Evolutionary conservation across 2,329 filamentous ascomycete genomes (phyloP), one percentile per base, ranked within the genome.

Genomic region (Fusarium marasasianum): DNA sequence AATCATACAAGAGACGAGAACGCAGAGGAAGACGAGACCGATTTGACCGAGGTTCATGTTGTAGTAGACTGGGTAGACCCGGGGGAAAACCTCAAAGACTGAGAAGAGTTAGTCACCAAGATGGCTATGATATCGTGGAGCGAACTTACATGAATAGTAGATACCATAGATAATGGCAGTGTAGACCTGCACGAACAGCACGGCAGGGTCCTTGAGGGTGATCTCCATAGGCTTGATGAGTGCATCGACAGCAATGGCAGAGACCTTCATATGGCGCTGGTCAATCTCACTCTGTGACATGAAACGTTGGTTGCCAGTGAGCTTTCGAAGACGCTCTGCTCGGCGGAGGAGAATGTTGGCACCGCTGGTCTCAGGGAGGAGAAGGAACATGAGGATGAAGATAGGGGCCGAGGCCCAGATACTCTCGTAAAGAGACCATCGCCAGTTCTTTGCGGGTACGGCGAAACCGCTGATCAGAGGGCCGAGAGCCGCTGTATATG

Each of bases 371-470:
- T 93, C 91, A 1, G 91, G 91, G 31, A 93, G 86, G 71, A 89
- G 85, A 71, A 91, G 77, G 76, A 91, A 87, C 86, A 93, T 88
- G 58, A 87, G 61, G n/a, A 92, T 72, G 73, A 92, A 87, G 48
- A 91, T 79, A 0, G 90, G 90, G 1, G 84, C 86, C 0, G 89
- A 84, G 24, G 88, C 84, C 89, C 90, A 92, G 64, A 92, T 83
- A 63, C 91, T 88, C 77, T 91, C 89, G 84, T 88, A 91, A 17
- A 90, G 82, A 1, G 88, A 88, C 90, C 90, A 92, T n/a, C 89
- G 85, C 90, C 90, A 93, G 59, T 81, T 82, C 79, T 89, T 85
- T 9, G 84, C 86, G 5, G 86, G 84, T 11, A 91, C 89, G 10
- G 87, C 85, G 79, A 90, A 93, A 9, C 90, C 90, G 6, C 86